Percentiles rank a stretch among this genome's conserved stretches.
Evolutionary conservation across 108 stramenopile genomes (phyloP).

Genomic region (Cylindrotheca closterium): DNA sequence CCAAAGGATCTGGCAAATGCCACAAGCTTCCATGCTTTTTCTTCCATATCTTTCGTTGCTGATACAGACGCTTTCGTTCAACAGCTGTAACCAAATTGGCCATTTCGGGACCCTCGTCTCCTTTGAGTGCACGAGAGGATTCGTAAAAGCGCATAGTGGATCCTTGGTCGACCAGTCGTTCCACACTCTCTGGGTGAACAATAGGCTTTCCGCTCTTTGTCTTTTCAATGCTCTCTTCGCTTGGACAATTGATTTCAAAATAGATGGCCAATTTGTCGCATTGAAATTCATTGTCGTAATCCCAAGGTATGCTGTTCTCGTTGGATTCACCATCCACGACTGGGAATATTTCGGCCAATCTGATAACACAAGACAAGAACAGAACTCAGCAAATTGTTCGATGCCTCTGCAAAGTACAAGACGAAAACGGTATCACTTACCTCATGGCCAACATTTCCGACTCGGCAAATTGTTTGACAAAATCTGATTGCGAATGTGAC

Average conservation of each 20-base stretch:
- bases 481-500: conserved; percentile 84
- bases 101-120: conserved; percentile 87
- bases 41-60: conserved; percentile 83
- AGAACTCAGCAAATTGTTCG: conserved; percentile 64
- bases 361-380: no score
- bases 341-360: conserved; percentile 86
- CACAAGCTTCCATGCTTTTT: conserved; percentile 77
- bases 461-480: conserved; percentile 75
- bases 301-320: conserved; percentile 78
- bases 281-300: conserved; percentile 81
- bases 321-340: conserved; percentile 60
- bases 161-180: conserved; percentile 64
- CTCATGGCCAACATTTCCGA: conserved; percentile 77
- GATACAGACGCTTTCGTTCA: conserved; percentile 78
- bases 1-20: conserved; percentile 65
- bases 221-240: no score
- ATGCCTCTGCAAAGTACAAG: conserved; percentile 45
- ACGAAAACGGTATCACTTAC: background rate
- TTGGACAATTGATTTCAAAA: conserved; percentile 77
- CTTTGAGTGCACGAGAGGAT: conserved; percentile 79
- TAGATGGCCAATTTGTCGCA: conserved; percentile 87
- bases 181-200: conserved; percentile 79
- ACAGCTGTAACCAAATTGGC: conserved; percentile 63
- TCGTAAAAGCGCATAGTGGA: conserved; percentile 85
- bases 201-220: conserved; percentile 7